These are phyloP conservation scores for Cryptosporidium ryanae DNA, from an alignment of 169 alveolate genomes.

Conservation along the genomic window DNA sequence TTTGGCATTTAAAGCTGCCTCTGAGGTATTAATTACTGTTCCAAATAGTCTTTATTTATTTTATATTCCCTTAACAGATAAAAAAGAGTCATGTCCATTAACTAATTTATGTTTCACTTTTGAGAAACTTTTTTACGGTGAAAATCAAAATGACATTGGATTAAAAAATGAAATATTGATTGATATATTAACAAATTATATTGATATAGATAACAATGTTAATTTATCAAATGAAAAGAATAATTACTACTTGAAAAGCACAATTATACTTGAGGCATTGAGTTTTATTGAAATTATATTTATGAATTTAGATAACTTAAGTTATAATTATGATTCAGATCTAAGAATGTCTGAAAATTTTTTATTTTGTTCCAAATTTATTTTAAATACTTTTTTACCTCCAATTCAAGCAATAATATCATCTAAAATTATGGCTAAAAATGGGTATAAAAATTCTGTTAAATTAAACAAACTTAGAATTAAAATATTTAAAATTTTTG, in stretches of 20 bases:
- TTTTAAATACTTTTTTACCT: not conserved
- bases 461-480: slow-evolving; percentile 13
- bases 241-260: not conserved
- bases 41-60: slow-evolving; percentile 50
- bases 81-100: slow-evolving; percentile 23
- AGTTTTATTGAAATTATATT: not conserved
- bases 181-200: not conserved
- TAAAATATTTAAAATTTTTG: slow-evolving; percentile 22
- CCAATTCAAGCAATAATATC: slow-evolving; percentile 15
- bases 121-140: not conserved
- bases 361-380: not conserved
- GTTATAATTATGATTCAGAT: slow-evolving; percentile 25
- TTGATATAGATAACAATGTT: not conserved
- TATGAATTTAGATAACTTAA: slow-evolving; percentile 17
- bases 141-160: not conserved
- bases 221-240: not conserved
- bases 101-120: not conserved
- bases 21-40: slow-evolving; percentile 4
- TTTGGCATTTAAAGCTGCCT: slow-evolving; percentile 15
- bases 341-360: slow-evolving; percentile 15
- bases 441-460: not conserved
- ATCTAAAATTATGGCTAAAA: slow-evolving; percentile 4
- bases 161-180: not conserved
- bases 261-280: not conserved
- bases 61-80: slow-evolving; percentile 17